Evolutionary conservation across 768 basidiomycete genomes (phyloP).

Genomic region (Kwoniella botswanensis): DNA sequence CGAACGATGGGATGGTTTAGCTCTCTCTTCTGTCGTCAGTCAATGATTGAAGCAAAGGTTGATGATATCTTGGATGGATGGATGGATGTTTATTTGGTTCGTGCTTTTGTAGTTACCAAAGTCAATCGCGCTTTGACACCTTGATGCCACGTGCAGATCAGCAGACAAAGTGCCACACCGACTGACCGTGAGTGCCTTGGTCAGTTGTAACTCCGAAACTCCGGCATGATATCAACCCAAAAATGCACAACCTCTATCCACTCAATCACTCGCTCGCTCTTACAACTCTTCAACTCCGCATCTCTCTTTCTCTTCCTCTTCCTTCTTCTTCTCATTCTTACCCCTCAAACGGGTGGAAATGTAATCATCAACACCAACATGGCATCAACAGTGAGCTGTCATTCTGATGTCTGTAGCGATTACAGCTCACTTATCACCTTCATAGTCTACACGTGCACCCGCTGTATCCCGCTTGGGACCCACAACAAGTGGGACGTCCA

Average conservation of each 20-base stretch:
- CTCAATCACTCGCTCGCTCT: too few species aligned
- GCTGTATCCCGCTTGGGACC: neutral
- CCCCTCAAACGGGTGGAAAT: conserved; percentile 25
- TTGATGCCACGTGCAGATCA: neutral
- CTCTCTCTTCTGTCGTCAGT: neutral
- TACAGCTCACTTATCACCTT: neutral
- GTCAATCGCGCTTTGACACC: neutral
- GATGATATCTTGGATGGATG: too few species aligned
- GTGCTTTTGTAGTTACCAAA: too few species aligned
- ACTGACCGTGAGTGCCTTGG: too few species aligned
- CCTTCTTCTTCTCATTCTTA: conserved; percentile 4
- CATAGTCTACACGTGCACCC: neutral
- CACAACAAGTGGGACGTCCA: neutral
- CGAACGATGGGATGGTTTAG: too few species aligned
- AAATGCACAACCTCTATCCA: conserved; percentile 1
- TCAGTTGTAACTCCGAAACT: conserved; percentile 9
- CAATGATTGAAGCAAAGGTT: too few species aligned
- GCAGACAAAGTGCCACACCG: neutral
- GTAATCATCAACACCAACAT: conserved; percentile 16
- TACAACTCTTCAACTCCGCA: conserved; percentile 1
- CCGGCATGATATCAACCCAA: neutral
- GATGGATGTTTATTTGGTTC: too few species aligned
- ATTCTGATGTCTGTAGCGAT: neutral
- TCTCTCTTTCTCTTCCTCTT: conserved; percentile 13
- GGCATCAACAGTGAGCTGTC: conserved; percentile 24